Base-by-base conservation (phyloP, 2,329 filamentous ascomycete species). In the Cladorrhinum sp. region DNA sequence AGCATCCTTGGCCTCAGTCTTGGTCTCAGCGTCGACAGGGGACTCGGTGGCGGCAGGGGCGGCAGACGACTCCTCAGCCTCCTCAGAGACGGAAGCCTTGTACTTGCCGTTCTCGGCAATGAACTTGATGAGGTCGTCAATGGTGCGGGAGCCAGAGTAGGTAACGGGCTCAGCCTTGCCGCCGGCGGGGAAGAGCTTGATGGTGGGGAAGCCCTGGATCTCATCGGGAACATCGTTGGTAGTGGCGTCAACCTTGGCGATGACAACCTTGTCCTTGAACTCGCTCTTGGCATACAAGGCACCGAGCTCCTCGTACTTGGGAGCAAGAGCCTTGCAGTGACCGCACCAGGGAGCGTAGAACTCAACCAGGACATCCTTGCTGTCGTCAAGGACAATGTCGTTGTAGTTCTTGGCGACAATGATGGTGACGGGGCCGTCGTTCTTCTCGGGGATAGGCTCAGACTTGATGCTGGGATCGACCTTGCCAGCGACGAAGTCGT, bases 281-380 rank as follows among this genome's bases (percentile, higher is more conserved):
- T 90, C 88, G 81, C 89, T 82, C 86, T 86, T 77, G 85, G 86
- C 82, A 80, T 92, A 97, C 62, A 86, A 82, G 62, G 82, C 77
- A 60, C 86, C 95, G 62, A 99, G 90, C 77, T 97, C 91, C 66
- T 99, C 95, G 78, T 97, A 99, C 77, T 96, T 89, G 72, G 95
- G 95, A 60, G 95, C 94, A 65, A 99, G 89, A 77, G 87, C 93
- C 86, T 98, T 98, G 91, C 95, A 99, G 86, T 99, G 95, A 70
- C 95, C 95, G 76, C 95, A 99, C 95, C 95, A 99, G 66, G 95
- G 95, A 62, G 95, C 95, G 81, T 99, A 99, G 82, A 96, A 98
- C 83, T 99, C 95, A 66, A 99, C 80, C 68, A 99, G 86, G 62
- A 99, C 95, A 77, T 99, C 95, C 89, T 98, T 98, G 74, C 88